phyloP scores from a whole-genome alignment of 805 yeast species.

The Sungouiozyma intestinalis region DNA sequence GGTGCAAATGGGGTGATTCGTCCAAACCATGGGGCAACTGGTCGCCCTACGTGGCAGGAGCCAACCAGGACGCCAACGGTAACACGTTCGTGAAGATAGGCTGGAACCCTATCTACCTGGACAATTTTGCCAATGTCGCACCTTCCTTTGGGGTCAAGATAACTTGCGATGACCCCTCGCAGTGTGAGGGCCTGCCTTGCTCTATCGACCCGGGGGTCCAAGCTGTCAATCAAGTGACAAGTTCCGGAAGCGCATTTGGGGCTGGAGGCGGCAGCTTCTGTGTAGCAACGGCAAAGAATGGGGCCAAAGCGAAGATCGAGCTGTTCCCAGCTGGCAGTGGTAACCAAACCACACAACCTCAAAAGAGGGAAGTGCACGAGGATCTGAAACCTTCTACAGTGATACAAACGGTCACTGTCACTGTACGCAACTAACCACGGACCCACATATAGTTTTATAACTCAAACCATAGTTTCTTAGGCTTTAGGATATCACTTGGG shows the following conservation, averaged over 20 bases:
- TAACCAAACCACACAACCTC: background rate
- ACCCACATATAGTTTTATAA: too few species aligned
- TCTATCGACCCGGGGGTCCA: constrained; percentile 62
- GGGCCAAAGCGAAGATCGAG: constrained; percentile 59
- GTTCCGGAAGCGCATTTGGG: constrained; percentile 34
- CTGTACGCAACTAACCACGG: background rate
- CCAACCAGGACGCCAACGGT: constrained; percentile 61
- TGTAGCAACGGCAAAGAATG: constrained; percentile 63
- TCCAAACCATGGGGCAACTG: constrained; percentile 72
- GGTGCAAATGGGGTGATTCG: constrained; percentile 75
- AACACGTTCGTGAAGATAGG: constrained; percentile 77
- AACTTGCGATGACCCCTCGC: constrained; percentile 56
- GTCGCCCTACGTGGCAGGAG: constrained; percentile 91
- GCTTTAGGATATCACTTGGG: too few species aligned
- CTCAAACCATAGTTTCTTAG: too few species aligned
- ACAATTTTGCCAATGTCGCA: constrained; percentile 41
- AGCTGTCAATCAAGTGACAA: constrained; percentile 46
- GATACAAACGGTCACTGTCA: background rate
- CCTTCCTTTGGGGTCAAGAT: constrained; percentile 68
- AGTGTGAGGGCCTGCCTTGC: constrained; percentile 73
- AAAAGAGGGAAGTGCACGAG: background rate
- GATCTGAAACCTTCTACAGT: background rate
- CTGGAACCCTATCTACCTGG: constrained; percentile 82
- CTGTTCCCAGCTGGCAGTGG: constrained; percentile 35
- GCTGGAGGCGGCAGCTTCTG: constrained; percentile 73